phyloP scores from a whole-genome alignment of 2,329 filamentous ascomycete species.

The Claviceps fusiformis region DNA sequence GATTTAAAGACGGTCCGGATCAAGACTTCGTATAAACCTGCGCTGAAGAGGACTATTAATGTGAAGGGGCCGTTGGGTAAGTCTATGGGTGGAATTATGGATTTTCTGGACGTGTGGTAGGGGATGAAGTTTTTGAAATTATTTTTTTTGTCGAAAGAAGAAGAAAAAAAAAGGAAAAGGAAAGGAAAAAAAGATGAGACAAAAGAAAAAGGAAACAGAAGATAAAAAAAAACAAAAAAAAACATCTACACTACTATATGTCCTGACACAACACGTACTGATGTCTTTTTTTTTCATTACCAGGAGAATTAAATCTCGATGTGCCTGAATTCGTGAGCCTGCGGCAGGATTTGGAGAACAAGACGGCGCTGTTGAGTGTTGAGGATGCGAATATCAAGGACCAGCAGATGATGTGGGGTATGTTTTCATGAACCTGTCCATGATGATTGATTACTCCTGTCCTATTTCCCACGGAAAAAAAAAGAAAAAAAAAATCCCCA shows the following conservation, averaged over 20 bases:
- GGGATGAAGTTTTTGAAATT: not conserved
- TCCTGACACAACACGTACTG: too few species aligned
- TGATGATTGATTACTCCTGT: too few species aligned
- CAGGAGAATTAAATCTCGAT: conserved; percentile 61
- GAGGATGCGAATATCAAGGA: conserved; percentile 53
- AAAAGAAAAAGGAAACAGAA: too few species aligned
- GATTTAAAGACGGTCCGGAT: conserved; percentile 42
- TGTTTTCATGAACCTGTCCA: conserved; percentile 8
- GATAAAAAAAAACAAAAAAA: too few species aligned
- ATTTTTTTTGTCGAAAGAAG: not conserved
- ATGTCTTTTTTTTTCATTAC: not conserved
- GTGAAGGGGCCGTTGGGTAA: conserved; percentile 70
- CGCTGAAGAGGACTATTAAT: conserved; percentile 53
- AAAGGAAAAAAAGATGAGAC: not conserved
- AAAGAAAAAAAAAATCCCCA: too few species aligned
- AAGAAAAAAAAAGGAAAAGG: not conserved
- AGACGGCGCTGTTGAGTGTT: conserved; percentile 56
- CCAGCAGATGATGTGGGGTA: conserved; percentile 95
- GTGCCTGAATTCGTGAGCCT: conserved; percentile 71
- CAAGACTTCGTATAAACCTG: conserved; percentile 45
- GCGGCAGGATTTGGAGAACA: conserved; percentile 47
- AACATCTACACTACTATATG: too few species aligned
- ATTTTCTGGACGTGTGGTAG: too few species aligned
- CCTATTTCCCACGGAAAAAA: too few species aligned
- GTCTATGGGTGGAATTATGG: conserved; percentile 10